A percentile compares a stretch with the other conserved stretches of the same genome.
Conservation (phyloP, 2,329 filamentous ascomycete species). For the Didymella pomorum region DNA sequence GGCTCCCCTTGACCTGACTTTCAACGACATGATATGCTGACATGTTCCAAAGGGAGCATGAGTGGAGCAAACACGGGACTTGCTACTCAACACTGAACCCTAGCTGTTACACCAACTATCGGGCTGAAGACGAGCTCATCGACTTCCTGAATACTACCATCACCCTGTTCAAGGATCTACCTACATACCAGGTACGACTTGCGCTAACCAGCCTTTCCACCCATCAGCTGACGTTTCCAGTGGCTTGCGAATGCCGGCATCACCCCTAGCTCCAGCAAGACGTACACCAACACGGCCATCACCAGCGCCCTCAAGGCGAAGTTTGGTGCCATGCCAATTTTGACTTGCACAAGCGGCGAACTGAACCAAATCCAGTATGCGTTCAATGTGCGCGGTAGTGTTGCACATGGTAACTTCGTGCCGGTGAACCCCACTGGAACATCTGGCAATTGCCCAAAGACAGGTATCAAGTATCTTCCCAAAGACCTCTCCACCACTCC, state of each 20-base stretch:
- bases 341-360: constrained; percentile 14
- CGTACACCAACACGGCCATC: constrained; percentile 11
- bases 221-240: neutral
- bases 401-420: constrained; percentile 11
- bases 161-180: constrained; percentile 9
- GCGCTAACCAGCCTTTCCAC: neutral
- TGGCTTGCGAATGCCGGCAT: constrained; percentile 11
- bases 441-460: constrained; percentile 9
- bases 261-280: constrained; percentile 12
- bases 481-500: constrained; percentile 7
- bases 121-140: constrained; percentile 9
- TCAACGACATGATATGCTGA: neutral
- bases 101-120: constrained; percentile 7
- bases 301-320: constrained; percentile 10
- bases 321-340: constrained; percentile 8
- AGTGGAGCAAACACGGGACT: constrained; percentile 14
- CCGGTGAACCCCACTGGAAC: constrained; percentile 12
- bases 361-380: constrained; percentile 13
- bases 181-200: constrained; percentile 3
- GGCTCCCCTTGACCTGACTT: neutral
- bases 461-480: constrained; percentile 10
- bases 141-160: constrained; percentile 12
- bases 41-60: constrained; percentile 2
- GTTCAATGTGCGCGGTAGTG: constrained; percentile 8
- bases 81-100: constrained; percentile 11